phyloP scores from a whole-genome alignment of 495 filamentous ascomycete species.

The Podospora sp. region DNA sequence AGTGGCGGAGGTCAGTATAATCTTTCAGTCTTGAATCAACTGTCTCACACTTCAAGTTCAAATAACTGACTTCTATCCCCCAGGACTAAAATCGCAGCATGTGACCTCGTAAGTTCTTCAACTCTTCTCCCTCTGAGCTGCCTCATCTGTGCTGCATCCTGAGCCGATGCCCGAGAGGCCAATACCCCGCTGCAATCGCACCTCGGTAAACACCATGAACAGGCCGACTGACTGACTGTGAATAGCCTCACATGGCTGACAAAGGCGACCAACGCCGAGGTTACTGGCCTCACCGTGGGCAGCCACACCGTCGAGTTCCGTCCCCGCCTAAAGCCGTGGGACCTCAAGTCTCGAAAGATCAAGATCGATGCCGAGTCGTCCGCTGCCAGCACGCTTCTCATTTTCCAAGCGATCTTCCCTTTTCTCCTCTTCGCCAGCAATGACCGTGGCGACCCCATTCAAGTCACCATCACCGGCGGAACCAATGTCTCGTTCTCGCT shows the following conservation, averaged over 20 bases:
- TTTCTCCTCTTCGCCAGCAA: conserved; percentile 66
- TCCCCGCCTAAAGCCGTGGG: conserved; percentile 44
- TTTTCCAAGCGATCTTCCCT: conserved; percentile 81
- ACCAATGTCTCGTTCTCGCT: conserved; percentile 75
- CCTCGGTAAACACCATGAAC: too few relatives aligned
- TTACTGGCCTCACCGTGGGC: conserved; percentile 58
- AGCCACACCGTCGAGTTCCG: conserved; percentile 57
- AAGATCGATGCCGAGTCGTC: conserved; percentile 45
- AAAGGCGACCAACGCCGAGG: conserved; percentile 57
- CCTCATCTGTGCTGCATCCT: neutral
- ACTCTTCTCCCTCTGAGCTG: too few relatives aligned
- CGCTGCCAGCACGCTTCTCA: conserved; percentile 62
- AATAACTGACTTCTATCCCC: neutral
- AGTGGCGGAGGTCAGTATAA: conserved; percentile 38
- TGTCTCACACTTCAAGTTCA: conserved; percentile 14
- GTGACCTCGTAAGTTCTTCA: conserved; percentile 48
- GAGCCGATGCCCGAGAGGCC: neutral
- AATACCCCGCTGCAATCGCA: neutral
- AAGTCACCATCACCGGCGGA: conserved; percentile 70
- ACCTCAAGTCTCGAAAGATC: conserved; percentile 43
- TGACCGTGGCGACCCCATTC: conserved; percentile 44
- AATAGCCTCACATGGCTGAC: conserved; percentile 62
- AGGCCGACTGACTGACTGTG: neutral
- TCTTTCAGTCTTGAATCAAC: neutral
- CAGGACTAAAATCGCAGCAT: conserved; percentile 77